Evolutionary conservation across 805 yeast genomes (phyloP).

Genomic region (Millerozyma acaciae): DNA sequence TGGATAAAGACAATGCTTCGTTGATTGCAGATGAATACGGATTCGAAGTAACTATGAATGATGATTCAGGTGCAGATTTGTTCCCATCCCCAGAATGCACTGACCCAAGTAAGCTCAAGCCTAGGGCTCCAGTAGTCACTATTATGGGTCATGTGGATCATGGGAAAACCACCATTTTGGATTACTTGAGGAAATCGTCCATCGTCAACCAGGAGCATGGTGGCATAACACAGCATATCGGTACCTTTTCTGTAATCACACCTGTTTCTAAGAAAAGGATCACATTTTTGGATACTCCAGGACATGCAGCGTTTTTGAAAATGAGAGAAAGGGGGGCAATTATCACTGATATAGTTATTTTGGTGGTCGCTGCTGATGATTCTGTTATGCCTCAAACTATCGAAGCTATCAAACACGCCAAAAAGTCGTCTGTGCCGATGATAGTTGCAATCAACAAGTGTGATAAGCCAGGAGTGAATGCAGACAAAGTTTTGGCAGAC

Average conservation of each 20-base stretch:
- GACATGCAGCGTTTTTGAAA: conserved; percentile 93
- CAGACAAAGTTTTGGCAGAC: conserved; percentile 75
- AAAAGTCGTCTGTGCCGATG: conserved; percentile 72
- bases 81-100: conserved; percentile 55
- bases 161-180: conserved; percentile 93
- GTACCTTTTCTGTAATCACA: conserved; percentile 88
- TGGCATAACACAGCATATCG: conserved; percentile 97
- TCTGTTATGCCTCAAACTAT: conserved; percentile 96
- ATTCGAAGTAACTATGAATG: conserved; percentile 54
- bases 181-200: conserved; percentile 77
- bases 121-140: conserved; percentile 91
- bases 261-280: conserved; percentile 70
- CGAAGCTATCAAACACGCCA: conserved; percentile 93
- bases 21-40: conserved; percentile 88
- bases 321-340: conserved; percentile 97
- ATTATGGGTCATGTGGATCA: conserved; percentile 99
- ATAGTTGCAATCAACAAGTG: conserved; percentile 92
- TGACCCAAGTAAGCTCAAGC: conserved; percentile 43
- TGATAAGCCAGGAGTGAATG: conserved; percentile 72
- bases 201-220: conserved; percentile 86
- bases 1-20: conserved; percentile 82
- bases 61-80: conserved; percentile 55
- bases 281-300: conserved; percentile 95
- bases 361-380: conserved; percentile 96
- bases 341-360: conserved; percentile 84